Evolutionary conservation across 208 protist genomes (phyloP).

Genomic region (Leishmania guyanensis): DNA sequence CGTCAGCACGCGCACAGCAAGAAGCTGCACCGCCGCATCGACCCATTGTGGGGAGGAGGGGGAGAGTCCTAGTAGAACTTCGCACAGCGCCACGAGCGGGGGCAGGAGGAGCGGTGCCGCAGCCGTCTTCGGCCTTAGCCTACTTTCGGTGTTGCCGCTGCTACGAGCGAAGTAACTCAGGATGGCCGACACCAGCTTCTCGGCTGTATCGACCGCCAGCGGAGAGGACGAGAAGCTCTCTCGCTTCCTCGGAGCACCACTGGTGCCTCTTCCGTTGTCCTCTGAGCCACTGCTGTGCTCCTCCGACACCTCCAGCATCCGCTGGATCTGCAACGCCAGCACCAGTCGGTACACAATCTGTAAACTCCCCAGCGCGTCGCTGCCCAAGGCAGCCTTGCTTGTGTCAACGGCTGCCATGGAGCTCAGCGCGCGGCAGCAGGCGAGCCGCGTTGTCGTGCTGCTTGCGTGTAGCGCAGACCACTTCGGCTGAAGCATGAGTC

Average conservation of each 20-base stretch:
- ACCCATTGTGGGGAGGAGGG: conserved; percentile 40
- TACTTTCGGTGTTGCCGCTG: neutral
- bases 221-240: neutral
- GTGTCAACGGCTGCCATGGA: conserved; percentile 11
- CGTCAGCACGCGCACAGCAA: conserved; percentile 58
- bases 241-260: neutral
- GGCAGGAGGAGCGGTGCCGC: conserved; percentile 47
- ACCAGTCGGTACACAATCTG: conserved; percentile 51
- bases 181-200: conserved; percentile 28
- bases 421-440: conserved; percentile 26
- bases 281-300: neutral
- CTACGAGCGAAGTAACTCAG: conserved; percentile 16
- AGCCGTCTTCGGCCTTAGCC: conserved; percentile 34
- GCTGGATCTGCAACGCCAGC: conserved; percentile 49
- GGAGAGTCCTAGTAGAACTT: conserved; percentile 26
- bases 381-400: neutral
- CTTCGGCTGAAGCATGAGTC: conserved; percentile 20
- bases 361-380: conserved; percentile 28
- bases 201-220: conserved; percentile 22
- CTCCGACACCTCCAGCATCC: conserved; percentile 7
- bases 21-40: conserved; percentile 64
- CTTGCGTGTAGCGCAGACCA: conserved; percentile 24
- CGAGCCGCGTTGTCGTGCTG: conserved; percentile 23
- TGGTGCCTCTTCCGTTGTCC: neutral
- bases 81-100: conserved; percentile 67